These are phyloP conservation scores for Russula compacta DNA, from an alignment of 768 basidiomycete genomes.

Conservation along the genomic window DNA sequence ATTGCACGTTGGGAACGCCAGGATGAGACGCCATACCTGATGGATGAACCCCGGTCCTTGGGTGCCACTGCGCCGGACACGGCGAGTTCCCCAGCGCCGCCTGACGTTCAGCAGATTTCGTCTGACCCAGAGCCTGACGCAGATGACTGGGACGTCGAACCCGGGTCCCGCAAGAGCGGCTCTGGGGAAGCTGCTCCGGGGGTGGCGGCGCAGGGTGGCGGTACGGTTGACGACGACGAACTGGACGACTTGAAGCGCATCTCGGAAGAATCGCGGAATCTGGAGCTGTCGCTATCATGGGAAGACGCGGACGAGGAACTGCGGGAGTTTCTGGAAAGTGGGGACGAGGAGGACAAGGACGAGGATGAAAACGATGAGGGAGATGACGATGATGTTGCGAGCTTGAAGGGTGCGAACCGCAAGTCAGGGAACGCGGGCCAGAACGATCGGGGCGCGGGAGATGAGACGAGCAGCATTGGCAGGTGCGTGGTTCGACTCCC, in stretches of 20 bases:
- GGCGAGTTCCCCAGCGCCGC: constrained; percentile 34
- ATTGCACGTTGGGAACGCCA: constrained; percentile 81
- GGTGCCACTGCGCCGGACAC: constrained; percentile 30
- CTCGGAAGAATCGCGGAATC: constrained; percentile 6
- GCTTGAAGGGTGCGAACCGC: background rate
- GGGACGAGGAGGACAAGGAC: constrained; percentile 21
- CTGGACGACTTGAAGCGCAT: constrained; percentile 17
- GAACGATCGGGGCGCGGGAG: constrained; percentile 39
- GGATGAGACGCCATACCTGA: constrained; percentile 68
- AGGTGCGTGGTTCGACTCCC: constrained; percentile 27
- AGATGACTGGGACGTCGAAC: constrained; percentile 57
- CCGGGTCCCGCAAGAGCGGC: constrained; percentile 21
- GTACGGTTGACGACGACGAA: constrained; percentile 16
- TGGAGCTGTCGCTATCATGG: constrained; percentile 16
- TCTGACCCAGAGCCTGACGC: constrained; percentile 58
- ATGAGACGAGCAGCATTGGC: constrained; percentile 40
- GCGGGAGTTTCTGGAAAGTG: constrained; percentile 19
- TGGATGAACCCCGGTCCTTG: constrained; percentile 41
- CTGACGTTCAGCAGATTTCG: constrained; percentile 45
- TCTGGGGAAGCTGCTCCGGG: constrained; percentile 13
- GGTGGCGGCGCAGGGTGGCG: constrained; percentile 18
- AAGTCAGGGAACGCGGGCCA: constrained; percentile 33
- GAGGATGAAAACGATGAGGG: constrained; percentile 35
- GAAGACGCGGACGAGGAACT: constrained; percentile 17
- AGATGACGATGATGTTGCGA: constrained; percentile 25